These are phyloP conservation scores for Fragilaria crotonensis DNA, from an alignment of 108 stramenopile genomes.

Conservation along the genomic window DNA sequence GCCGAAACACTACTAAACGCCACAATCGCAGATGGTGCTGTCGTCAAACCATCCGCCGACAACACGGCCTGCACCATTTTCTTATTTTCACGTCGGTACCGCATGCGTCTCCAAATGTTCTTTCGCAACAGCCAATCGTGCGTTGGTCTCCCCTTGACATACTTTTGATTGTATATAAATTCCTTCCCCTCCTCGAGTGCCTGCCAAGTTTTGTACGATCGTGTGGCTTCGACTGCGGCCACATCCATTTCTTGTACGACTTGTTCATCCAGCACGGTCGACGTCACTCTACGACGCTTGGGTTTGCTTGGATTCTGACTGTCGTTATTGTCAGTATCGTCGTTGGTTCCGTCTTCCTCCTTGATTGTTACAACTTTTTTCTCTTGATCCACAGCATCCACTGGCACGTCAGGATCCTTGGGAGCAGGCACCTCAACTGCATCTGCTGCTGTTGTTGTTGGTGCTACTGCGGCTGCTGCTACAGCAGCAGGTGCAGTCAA, in stretches of 20 bases:
- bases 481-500: not conserved
- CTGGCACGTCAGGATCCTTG: not conserved
- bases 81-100: conserved; percentile 81
- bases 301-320: not conserved
- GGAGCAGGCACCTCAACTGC: not conserved
- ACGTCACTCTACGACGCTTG: not conserved
- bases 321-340: not conserved
- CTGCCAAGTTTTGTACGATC: conserved; percentile 68
- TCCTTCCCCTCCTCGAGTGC: conserved; percentile 41
- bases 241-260: conserved; percentile 8
- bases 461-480: not conserved
- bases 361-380: not conserved
- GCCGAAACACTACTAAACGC: not conserved
- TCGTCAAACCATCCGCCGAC: not conserved
- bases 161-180: conserved; percentile 87
- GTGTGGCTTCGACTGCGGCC: conserved; percentile 69
- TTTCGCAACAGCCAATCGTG: conserved; percentile 83
- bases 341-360: not conserved
- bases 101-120: conserved; percentile 88
- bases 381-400: not conserved
- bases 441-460: not conserved
- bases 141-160: conserved; percentile 64
- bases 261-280: conserved; percentile 1
- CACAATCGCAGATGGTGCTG: not conserved
- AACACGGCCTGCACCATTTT: conserved; percentile 34